These are phyloP conservation scores for Jamesozyma lodderae DNA, from an alignment of 805 yeast species.

Conservation along the genomic window DNA sequence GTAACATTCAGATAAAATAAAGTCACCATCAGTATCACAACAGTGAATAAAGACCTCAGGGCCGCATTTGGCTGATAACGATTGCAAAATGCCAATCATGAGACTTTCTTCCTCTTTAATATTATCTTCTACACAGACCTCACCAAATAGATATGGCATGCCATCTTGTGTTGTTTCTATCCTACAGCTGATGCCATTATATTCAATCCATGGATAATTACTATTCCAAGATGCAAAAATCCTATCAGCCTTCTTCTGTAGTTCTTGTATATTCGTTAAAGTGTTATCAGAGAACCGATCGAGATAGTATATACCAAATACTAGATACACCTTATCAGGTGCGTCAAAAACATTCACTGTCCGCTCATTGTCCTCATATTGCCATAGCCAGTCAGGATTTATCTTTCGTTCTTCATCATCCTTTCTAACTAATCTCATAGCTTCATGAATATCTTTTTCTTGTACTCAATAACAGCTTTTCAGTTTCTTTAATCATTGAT, in stretches of 20 bases:
- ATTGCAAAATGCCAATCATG: conserved; percentile 33
- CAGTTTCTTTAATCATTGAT: too few species aligned
- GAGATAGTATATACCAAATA: conserved; percentile 24
- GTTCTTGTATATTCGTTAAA: not conserved
- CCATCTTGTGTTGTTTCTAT: conserved; percentile 9
- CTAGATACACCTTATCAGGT: conserved; percentile 16
- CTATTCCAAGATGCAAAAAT: conserved; percentile 31
- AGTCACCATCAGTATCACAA: conserved; percentile 50
- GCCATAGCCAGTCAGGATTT: conserved; percentile 19
- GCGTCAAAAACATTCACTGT: conserved; percentile 13
- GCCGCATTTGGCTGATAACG: conserved; percentile 26
- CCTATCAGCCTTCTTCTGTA: conserved; percentile 2
- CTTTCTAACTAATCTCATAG: not conserved
- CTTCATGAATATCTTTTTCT: too few species aligned
- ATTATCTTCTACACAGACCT: conserved; percentile 35
- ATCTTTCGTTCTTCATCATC: conserved; percentile 1
- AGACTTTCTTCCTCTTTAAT: conserved; percentile 39
- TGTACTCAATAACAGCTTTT: too few species aligned
- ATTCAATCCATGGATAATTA: conserved; percentile 37
- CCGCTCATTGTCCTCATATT: conserved; percentile 13
- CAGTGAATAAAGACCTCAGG: conserved; percentile 36
- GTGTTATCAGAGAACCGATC: conserved; percentile 12
- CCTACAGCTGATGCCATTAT: conserved; percentile 21
- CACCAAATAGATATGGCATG: conserved; percentile 23
- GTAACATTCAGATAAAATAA: conserved; percentile 41